phyloP scores from a whole-genome alignment of 768 basidiomycete genomes.

The Pisolithus tinctorius region DNA sequence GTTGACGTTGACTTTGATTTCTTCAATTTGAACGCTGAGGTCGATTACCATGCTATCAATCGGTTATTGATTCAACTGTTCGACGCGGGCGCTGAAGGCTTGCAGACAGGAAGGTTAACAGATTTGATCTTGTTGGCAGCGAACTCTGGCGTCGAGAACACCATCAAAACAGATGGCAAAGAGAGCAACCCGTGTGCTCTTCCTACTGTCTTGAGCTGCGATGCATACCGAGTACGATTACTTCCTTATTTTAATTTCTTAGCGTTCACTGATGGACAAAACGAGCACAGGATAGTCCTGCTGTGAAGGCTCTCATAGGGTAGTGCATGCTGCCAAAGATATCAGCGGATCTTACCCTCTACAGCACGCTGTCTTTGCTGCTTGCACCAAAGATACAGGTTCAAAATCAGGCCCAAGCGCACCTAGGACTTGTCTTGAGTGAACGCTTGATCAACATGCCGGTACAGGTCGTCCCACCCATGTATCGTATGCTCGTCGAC shows the following conservation, averaged over 20 bases:
- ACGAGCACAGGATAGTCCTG: constrained; percentile 54
- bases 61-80: constrained; percentile 66
- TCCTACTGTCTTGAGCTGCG: constrained; percentile 77
- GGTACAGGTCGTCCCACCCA: constrained; percentile 83
- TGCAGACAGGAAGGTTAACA: constrained; percentile 68
- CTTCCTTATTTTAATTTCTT: background rate
- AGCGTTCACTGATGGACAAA: background rate
- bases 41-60: constrained; percentile 86
- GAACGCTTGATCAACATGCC: constrained; percentile 96
- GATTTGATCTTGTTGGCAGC: constrained; percentile 75
- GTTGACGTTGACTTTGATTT: constrained; percentile 66
- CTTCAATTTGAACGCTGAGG: constrained; percentile 71
- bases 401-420: constrained; percentile 24
- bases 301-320: constrained; percentile 57
- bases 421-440: constrained; percentile 79
- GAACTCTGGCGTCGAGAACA: constrained; percentile 76
- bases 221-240: constrained; percentile 49
- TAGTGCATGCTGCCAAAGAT: constrained; percentile 64
- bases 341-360: constrained; percentile 40
- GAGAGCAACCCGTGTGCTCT: constrained; percentile 76
- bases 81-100: constrained; percentile 58
- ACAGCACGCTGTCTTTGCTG: constrained; percentile 46
- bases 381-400: constrained; percentile 33
- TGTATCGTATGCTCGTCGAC: constrained; percentile 83
- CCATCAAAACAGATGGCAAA: constrained; percentile 78